Conservation (phyloP, 2,329 filamentous ascomycete genomes). For the Alternaria longipes region DNA sequence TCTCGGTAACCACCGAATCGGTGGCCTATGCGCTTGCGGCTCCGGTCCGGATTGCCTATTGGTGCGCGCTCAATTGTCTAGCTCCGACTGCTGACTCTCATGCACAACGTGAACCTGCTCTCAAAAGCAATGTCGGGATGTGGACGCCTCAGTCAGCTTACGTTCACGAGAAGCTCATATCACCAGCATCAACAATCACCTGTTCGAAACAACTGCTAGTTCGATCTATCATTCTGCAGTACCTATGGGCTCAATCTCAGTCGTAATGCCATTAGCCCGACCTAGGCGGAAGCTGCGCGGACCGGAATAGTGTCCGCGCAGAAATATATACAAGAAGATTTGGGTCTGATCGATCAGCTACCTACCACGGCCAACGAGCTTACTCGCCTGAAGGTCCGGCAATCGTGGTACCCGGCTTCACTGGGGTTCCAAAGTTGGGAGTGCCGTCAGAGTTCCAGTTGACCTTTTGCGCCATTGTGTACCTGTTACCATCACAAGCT, state of each 20-base stretch:
- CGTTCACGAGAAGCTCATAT: neutral
- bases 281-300: neutral
- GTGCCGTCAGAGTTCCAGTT: slow-evolving; percentile 62
- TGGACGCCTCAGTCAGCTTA: neutral
- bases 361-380: neutral
- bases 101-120: neutral
- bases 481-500: slow-evolving; percentile 63
- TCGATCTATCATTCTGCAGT: neutral
- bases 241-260: neutral
- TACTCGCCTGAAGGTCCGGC: slow-evolving; percentile 50
- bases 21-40: neutral
- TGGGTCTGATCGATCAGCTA: neutral
- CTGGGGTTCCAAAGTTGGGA: slow-evolving; percentile 60
- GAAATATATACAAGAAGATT: neutral
- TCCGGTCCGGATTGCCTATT: neutral
- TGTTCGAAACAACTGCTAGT: neutral
- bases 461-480: slow-evolving; percentile 63
- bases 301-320: too few species aligned
- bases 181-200: neutral
- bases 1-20: neutral
- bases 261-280: neutral
- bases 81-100: slow-evolving; percentile 2
- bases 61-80: neutral
- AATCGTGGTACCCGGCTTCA: slow-evolving; percentile 41
- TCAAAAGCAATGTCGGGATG: neutral